Base-by-base conservation (phyloP, 164 flowering plant genomes). In the Magnolia changhungtana region DNA sequence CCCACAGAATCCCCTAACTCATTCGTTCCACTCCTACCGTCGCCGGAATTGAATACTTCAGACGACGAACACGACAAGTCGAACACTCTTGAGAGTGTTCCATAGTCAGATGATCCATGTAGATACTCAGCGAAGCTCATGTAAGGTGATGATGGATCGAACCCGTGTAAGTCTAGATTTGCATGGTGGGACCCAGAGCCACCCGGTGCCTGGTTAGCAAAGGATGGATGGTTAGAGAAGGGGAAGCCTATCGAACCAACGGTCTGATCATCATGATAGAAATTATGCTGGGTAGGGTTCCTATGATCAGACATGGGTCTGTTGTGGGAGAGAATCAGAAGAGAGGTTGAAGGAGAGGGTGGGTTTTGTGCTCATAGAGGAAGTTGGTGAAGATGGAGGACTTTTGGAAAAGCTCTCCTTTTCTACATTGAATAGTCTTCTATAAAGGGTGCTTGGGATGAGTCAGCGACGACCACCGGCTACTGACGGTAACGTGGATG, bases 121-220 rank as follows among this genome's bases (percentile, higher is more conserved):
- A 88, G 76, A 61, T 78, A 81, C 19, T 88, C 89, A 49, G 85
- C 84, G 80, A 85, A 87, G 83, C 84, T 82, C 85, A 80, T 81
- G 81, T 75, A 80, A 11, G 61, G 61, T 2, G 79, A n/a, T 3
- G 84, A n/a, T 50, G 84, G 78, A 76, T 76, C 82, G 76, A 79
- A 80, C 50, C 79, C 81, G 63, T 74, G 82, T 21, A 49, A 49
- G 59, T 66, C 37, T 20, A 49, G 66, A 64, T 21, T 24, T 45
- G 11, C 50, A 19, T 51, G 66, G 67, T 51, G 55, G 59, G 82
- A 70, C 59, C 72, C 68, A 50, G 19, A 37, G 14, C 16, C 20
- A 2, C 58, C 37, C 75, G 73, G 55, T 50, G 18, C 2, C 8
- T 11, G 74, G 29, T 64, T 52, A 58, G 24, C 50, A 49, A 69